Evolutionary conservation across 2,329 filamentous ascomycete species (phyloP).

Genomic region (Cyanodermella asteris): DNA sequence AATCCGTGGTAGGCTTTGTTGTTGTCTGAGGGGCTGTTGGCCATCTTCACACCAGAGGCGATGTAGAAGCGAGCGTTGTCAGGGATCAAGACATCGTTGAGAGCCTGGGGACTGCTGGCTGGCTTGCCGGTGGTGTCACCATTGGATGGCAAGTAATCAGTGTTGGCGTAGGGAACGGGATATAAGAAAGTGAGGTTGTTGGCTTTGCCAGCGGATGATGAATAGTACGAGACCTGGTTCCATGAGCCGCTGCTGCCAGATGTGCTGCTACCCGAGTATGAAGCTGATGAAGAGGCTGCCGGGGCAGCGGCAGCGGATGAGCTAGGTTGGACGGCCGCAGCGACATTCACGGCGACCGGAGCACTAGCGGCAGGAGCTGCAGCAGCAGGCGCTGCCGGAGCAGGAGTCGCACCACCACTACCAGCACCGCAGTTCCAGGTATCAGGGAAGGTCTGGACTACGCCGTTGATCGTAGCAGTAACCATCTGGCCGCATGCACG

Average conservation of each 20-base stretch:
- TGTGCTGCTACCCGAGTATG: too few relatives aligned
- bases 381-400: neutral
- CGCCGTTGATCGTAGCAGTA: slow-evolving; percentile 35
- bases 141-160: slow-evolving; percentile 25
- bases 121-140: slow-evolving; percentile 26
- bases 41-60: too few relatives aligned
- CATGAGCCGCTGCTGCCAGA: slow-evolving; percentile 17
- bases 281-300: slow-evolving; percentile 5
- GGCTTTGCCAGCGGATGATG: slow-evolving; percentile 19
- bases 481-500: slow-evolving; percentile 28
- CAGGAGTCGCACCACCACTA: slow-evolving; percentile 3
- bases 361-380: neutral
- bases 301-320: slow-evolving; percentile 3
- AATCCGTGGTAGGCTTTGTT: too few relatives aligned
- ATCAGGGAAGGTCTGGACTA: slow-evolving; percentile 35
- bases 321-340: slow-evolving; percentile 1
- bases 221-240: slow-evolving; percentile 26
- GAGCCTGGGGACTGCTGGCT: too few relatives aligned
- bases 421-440: slow-evolving; percentile 22
- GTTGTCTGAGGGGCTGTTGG: too few relatives aligned
- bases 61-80: too few relatives aligned
- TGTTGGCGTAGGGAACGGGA: slow-evolving; percentile 25
- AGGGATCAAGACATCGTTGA: too few relatives aligned
- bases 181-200: slow-evolving; percentile 36
- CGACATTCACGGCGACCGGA: neutral